These are phyloP conservation scores for Auriscalpium vulgare DNA, from an alignment of 768 basidiomycete genomes.

Conservation along the genomic window DNA sequence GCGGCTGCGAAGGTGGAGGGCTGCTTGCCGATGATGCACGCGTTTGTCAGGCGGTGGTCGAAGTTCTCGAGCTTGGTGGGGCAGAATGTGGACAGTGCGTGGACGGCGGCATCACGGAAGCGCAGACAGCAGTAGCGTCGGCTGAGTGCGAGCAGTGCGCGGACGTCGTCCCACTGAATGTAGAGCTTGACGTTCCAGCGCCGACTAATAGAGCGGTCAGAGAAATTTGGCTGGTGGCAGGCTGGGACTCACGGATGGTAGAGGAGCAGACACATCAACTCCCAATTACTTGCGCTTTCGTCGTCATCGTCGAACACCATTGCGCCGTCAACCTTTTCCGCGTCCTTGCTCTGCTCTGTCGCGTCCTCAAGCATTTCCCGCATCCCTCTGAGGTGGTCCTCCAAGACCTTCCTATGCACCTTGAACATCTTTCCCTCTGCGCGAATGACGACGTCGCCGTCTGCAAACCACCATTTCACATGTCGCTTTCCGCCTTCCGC, in stretches of 20 bases:
- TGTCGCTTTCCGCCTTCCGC: neutral
- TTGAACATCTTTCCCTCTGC: neutral
- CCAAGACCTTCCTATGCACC: neutral
- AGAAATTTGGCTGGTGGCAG: too few relatives aligned
- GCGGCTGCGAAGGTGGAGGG: neutral
- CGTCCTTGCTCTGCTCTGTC: neutral
- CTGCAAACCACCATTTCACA: neutral
- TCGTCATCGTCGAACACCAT: neutral
- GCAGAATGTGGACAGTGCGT: neutral
- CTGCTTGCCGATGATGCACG: neutral
- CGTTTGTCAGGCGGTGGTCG: neutral
- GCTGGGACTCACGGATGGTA: neutral
- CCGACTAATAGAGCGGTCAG: too few relatives aligned
- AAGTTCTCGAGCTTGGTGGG: neutral
- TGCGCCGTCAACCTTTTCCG: neutral
- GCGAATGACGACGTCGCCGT: neutral
- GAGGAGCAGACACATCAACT: neutral
- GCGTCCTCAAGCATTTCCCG: neutral
- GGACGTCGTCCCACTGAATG: neutral
- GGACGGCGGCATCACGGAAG: neutral
- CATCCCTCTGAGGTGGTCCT: neutral
- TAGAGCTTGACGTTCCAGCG: too few relatives aligned
- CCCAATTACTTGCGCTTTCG: neutral
- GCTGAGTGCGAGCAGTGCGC: neutral
- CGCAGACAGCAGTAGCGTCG: neutral